Conservation (phyloP, 2,329 filamentous ascomycete genomes). For the Daldinia eschscholtzii region DNA sequence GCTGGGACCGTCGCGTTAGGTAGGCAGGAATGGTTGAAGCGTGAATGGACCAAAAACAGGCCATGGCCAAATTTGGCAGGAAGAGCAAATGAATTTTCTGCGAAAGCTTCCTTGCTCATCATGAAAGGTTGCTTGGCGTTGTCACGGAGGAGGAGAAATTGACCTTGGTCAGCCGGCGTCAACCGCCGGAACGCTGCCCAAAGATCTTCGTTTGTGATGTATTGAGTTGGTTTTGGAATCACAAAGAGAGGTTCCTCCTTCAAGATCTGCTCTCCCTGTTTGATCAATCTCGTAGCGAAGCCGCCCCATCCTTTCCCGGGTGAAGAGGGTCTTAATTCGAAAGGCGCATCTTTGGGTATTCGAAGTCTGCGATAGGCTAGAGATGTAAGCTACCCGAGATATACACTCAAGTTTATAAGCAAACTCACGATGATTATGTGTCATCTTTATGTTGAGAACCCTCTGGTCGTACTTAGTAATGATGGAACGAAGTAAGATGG, state of each 20-base stretch:
- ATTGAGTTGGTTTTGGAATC: not conserved
- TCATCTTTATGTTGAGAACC: not conserved
- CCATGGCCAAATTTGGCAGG: not conserved
- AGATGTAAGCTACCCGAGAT: not conserved
- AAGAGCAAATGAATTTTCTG: not conserved
- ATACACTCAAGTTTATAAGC: not conserved
- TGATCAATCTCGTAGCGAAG: slow-evolving; percentile 21
- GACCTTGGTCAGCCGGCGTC: not conserved
- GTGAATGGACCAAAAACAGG: slow-evolving; percentile 18
- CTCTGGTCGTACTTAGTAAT: too few species aligned
- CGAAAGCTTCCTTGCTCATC: not conserved
- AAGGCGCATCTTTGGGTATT: slow-evolving; percentile 21
- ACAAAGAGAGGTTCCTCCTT: slow-evolving; percentile 6
- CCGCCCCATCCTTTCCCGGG: slow-evolving; percentile 25
- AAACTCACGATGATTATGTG: slow-evolving; percentile 7
- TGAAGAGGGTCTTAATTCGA: slow-evolving; percentile 22
- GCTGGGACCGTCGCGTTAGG: slow-evolving; percentile 15
- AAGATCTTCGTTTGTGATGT: not conserved
- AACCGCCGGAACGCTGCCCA: not conserved
- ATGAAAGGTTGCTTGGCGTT: not conserved
- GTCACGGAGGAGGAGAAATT: not conserved
- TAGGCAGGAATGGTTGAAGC: slow-evolving; percentile 27
- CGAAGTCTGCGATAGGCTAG: slow-evolving; percentile 17
- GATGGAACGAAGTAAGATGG: not conserved
- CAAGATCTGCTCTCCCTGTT: slow-evolving; percentile 8